Base-by-base conservation (phyloP, 176 grass and related monocot species). In the Phoenix roebelenii region DNA sequence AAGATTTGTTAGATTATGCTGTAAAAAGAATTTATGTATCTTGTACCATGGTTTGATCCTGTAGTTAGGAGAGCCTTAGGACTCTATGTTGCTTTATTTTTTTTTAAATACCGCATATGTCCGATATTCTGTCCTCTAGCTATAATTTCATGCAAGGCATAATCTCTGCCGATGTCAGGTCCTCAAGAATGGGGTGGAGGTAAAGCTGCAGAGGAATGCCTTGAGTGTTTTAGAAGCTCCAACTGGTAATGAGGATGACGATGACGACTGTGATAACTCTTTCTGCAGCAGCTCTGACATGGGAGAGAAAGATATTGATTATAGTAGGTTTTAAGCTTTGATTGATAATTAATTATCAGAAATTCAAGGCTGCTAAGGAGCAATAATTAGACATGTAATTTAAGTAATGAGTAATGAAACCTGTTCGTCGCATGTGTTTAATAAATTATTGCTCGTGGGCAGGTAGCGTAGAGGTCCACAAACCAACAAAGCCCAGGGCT, bases 161-260 rank as follows among this genome's bases (percentile, higher is more conserved):
- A 5, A 19, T 55, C 3, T 55, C 23, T 3, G 10, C 16, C 22
- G 18, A 51, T 55, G 49, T 49, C 57, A 81, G 78, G 65, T 81
- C 18, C 78, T 81, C 15, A 81, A 81, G 65, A 81, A 81, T 70
- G 78, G 78, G 15, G 78, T 75, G 49, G 78, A 81, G 62, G 78
- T 81, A 53, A 81, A 81, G 59, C 63, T 81, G 19, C 78, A 81
- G 65, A 70, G 78, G 52, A 81, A 81, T 59, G 78, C 78, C 0
- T 81, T 81, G 59, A 81, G 78, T 58, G 78, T 81, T 18, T 74
- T 81, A 53, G 78, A 81, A 32, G 64, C 71, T 58, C 78, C 78
- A n/a, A 81, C 78, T 65, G 78, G 78, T 23, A 81, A 81, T 19
- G 78, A 81, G 70, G 78, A 75, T 17, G 65, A 80, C 4, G 64